These are phyloP conservation scores for Crotalaria pallida DNA, from an alignment of 306 rosid species.

Conservation along the genomic window DNA sequence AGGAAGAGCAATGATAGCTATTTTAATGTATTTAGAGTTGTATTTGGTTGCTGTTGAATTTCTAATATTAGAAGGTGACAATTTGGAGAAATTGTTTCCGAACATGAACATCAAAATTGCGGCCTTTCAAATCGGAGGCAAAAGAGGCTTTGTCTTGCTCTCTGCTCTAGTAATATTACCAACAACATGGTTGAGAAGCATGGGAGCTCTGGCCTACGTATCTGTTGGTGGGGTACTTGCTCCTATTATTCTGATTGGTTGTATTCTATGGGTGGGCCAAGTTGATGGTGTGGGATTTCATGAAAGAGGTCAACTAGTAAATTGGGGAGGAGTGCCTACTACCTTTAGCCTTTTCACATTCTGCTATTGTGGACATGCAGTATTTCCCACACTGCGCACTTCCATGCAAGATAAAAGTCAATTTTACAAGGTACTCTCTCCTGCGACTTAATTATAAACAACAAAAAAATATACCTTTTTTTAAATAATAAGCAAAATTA, in stretches of 20 bases:
- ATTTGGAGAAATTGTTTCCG: slow-evolving; percentile 50
- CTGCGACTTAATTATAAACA: no score
- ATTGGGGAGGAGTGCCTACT: slow-evolving; percentile 37
- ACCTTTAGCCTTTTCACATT: slow-evolving; percentile 48
- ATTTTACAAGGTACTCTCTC: slow-evolving; percentile 63
- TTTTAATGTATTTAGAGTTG: slow-evolving; percentile 43
- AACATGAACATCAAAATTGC: slow-evolving; percentile 27
- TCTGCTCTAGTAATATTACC: slow-evolving; percentile 49
- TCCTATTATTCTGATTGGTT: slow-evolving; percentile 31
- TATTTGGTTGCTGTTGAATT: slow-evolving; percentile 50
- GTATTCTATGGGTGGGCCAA: slow-evolving; percentile 54
- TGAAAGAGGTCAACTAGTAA: slow-evolving; percentile 27
- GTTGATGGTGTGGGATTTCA: slow-evolving; percentile 55
- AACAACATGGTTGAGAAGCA: slow-evolving; percentile 60
- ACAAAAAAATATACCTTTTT: no score
- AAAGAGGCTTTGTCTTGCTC: slow-evolving; percentile 38
- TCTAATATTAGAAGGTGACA: slow-evolving; percentile 73
- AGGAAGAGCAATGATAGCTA: slow-evolving; percentile 45
- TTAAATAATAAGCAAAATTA: no score
- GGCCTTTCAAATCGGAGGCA: slow-evolving; percentile 32
- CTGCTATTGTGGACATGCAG: slow-evolving; percentile 55
- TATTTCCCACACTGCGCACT: slow-evolving; percentile 55
- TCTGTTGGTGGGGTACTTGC: slow-evolving; percentile 67
- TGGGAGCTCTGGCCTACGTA: slow-evolving; percentile 51
- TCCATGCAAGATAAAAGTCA: slow-evolving; percentile 57